Conservation (phyloP, 352 stramenopile species). For the Phytophthora cryptogea region DNA sequence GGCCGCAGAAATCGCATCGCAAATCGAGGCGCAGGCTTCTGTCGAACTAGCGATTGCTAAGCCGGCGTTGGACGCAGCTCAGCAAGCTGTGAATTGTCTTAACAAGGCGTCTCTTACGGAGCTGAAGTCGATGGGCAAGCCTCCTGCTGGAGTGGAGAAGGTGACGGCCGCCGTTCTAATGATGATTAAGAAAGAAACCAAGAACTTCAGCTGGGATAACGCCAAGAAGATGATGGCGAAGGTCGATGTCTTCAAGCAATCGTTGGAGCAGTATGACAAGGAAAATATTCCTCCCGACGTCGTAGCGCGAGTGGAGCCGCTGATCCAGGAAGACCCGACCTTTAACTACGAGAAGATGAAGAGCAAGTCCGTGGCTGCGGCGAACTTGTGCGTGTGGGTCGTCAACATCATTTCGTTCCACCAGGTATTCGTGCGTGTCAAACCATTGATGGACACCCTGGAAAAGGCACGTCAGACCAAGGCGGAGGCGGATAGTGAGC, state of each 20-base stretch:
- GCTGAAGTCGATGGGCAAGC: conserved; percentile 89
- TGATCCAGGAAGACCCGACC: conserved; percentile 88
- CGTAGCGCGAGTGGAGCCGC: conserved; percentile 79
- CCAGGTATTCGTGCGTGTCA: conserved; percentile 93
- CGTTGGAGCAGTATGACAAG: conserved; percentile 91
- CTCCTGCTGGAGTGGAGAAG: conserved; percentile 87
- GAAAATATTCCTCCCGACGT: conserved; percentile 92
- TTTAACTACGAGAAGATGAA: conserved; percentile 96
- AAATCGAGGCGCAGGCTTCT: conserved; percentile 72
- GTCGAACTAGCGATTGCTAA: conserved; percentile 81
- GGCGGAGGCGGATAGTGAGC: conserved; percentile 74
- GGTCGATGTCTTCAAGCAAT: conserved; percentile 91
- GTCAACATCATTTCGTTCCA: conserved; percentile 94
- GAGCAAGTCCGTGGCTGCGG: conserved; percentile 89
- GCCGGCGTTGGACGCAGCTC: conserved; percentile 78
- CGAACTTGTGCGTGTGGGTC: conserved; percentile 93
- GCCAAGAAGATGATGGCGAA: conserved; percentile 97
- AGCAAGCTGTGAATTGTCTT: conserved; percentile 89
- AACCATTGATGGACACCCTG: conserved; percentile 93
- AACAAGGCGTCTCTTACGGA: conserved; percentile 90
- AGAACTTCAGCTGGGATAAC: conserved; percentile 95
- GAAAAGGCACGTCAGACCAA: conserved; percentile 83
- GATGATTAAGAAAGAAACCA: conserved; percentile 93
- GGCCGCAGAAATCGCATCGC: conserved; percentile 65
- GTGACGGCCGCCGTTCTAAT: conserved; percentile 91